A percentile compares a stretch with the other conserved stretches of the same genome.
Conservation (phyloP, 163 green algal species). For the Trebouxia gelatinosa region DNA sequence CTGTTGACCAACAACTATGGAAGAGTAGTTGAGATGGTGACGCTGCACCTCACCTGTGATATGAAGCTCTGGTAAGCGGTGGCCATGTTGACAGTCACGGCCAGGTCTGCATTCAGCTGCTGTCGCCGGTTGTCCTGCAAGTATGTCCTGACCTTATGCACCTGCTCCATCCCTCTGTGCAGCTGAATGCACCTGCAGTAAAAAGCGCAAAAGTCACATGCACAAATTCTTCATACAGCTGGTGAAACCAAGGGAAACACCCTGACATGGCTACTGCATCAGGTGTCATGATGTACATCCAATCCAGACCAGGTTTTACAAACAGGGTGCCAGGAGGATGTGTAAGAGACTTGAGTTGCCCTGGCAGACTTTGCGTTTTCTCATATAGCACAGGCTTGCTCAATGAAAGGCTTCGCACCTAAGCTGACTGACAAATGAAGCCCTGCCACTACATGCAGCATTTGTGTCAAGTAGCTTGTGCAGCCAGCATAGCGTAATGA, state of each 20-base stretch:
- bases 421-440: too few relatives aligned
- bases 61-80: slow-evolving; percentile 43
- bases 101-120: slow-evolving; percentile 52
- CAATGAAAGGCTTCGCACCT: too few relatives aligned
- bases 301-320: not conserved
- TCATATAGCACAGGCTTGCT: too few relatives aligned
- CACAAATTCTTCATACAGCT: not conserved
- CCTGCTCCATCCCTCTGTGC: slow-evolving; percentile 38
- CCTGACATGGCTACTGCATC: too few relatives aligned
- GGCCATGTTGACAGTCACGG: slow-evolving; percentile 34
- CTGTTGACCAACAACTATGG: too few relatives aligned
- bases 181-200: slow-evolving; percentile 51
- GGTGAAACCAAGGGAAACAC: not conserved
- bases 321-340: not conserved
- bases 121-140: slow-evolving; percentile 44
- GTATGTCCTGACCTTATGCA: slow-evolving; percentile 40
- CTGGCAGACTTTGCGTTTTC: not conserved
- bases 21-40: not conserved
- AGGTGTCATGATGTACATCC: not conserved
- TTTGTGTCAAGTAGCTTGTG: too few relatives aligned
- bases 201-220: not conserved
- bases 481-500: too few relatives aligned
- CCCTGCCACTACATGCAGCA: too few relatives aligned
- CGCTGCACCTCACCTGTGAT: slow-evolving; percentile 30
- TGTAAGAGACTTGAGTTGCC: not conserved